Evolutionary conservation across 73 alveolate species (phyloP).

Genomic region (Symbiodinium pilosum): DNA sequence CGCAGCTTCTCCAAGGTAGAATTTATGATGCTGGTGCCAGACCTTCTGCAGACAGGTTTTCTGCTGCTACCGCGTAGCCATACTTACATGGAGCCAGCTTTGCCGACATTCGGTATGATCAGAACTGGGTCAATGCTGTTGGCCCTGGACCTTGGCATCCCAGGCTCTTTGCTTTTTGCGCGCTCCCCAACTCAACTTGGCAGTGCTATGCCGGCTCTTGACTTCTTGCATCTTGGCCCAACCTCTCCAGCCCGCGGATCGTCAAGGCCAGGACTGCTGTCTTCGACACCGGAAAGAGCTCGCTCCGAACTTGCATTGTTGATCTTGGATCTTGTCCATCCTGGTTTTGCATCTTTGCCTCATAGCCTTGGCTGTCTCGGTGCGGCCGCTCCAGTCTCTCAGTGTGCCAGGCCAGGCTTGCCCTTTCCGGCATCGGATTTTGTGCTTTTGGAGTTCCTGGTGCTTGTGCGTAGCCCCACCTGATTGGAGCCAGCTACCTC

Average conservation of each 20-base stretch:
- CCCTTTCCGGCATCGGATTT: not conserved
- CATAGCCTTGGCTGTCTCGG: conserved; percentile 11
- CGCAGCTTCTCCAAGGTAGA: conserved; percentile 2
- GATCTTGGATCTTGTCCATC: not conserved
- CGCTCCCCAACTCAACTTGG: not conserved
- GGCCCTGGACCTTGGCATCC: not conserved
- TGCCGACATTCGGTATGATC: not conserved
- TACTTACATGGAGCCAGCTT: not conserved
- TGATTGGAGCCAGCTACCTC: not conserved
- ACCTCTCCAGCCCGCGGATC: not conserved
- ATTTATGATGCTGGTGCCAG: not conserved
- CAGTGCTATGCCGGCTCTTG: not conserved
- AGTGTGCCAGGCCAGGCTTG: not conserved
- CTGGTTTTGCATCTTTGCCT: not conserved
- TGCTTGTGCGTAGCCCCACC: not conserved
- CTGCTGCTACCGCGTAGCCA: not conserved
- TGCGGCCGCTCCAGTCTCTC: not conserved
- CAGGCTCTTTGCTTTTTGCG: not conserved
- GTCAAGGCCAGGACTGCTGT: not conserved
- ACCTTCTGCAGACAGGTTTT: not conserved
- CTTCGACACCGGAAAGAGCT: conserved; percentile 31
- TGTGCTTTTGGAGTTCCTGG: not conserved
- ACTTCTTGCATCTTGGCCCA: conserved; percentile 12
- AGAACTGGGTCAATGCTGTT: not conserved
- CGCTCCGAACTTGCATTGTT: conserved; percentile 21